Evolutionary conservation across 225 moss, liverwort and hornwort species (phyloP), one percentile per base, ranked within the genome.

Genomic region (Pseudoscleropodium purum): DNA sequence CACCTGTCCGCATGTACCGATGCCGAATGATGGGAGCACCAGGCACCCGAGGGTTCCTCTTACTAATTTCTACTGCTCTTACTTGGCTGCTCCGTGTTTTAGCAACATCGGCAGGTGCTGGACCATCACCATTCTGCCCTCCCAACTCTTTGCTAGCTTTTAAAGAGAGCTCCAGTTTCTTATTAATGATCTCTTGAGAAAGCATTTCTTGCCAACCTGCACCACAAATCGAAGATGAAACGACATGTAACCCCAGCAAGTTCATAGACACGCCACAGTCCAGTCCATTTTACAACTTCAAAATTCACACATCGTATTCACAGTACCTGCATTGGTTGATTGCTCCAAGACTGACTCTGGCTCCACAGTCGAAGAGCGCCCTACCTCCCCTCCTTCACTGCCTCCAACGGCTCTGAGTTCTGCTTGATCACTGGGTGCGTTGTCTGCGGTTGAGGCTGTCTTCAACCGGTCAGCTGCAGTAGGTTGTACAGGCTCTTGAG

Each of bases 121-220:
- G 86, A n/a, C 54, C 72, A 79, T 85, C 89, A 84, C 80, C 39
- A 69, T 61, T 87, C 85, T 78, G 84, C 26, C 79, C 88, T 85
- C 70, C 88, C 63, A 79, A 80, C 74, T 83, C 92, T 82, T 93
- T 64, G 83, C 87, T 52, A 49, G 91, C 84, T 87, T 90, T 92
- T 7, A 57, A 86, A 57, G 90, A 70, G 62, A 95, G 95, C 91
- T 95, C 93, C 88, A 89, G 56, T 88, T 90, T 95, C 74, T 92
- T 95, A 27, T 87, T 95, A 56, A 82, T 90, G 81, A 95, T 93
- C 84, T 92, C 95, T 84, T 91, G 87, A 61, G 91, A 93, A 41
- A 95, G 90, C 63, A 93, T 87, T 59, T 93, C 92, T 89, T 92
- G 92, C 95, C 95, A 95, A 85, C 74, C 95, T 95, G 92, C 86